A percentile compares a stretch with the other conserved stretches of the same genome.
Conservation (phyloP, 495 filamentous ascomycete genomes). For the Aspergillus indologenus region DNA sequence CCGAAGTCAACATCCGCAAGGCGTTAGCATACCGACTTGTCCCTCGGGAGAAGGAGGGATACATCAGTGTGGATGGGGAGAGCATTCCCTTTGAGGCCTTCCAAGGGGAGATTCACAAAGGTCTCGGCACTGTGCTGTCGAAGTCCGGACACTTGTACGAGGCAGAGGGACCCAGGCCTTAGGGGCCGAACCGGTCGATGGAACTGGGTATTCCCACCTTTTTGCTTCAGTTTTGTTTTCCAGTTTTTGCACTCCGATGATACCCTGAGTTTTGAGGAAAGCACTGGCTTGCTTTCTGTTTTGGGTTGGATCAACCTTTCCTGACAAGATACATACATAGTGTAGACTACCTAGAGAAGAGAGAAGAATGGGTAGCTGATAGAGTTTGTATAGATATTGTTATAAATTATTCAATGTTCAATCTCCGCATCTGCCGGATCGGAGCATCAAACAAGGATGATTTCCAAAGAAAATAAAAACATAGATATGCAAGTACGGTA, state of each 20-base stretch:
- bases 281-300: slow-evolving; percentile 18
- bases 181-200: neutral
- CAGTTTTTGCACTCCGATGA: slow-evolving; percentile 28
- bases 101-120: slow-evolving; percentile 84
- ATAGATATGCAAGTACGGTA: neutral
- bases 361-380: neutral
- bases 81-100: slow-evolving; percentile 79
- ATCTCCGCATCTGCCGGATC: neutral
- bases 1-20: slow-evolving; percentile 76
- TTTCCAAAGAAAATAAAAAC: neutral
- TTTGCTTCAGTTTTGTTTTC: slow-evolving; percentile 10
- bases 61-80: slow-evolving; percentile 95
- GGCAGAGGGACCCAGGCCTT: slow-evolving; percentile 52
- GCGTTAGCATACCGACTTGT: slow-evolving; percentile 77
- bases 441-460: neutral
- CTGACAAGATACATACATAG: slow-evolving; percentile 4
- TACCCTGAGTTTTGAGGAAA: slow-evolving; percentile 33
- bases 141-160: slow-evolving; percentile 71
- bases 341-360: neutral
- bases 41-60: slow-evolving; percentile 67
- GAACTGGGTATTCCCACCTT: neutral
- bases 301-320: slow-evolving; percentile 10
- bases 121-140: slow-evolving; percentile 79
- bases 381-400: neutral
- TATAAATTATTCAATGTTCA: neutral